Conservation (phyloP, 257 asterid species). For the Plantago elongata region DNA sequence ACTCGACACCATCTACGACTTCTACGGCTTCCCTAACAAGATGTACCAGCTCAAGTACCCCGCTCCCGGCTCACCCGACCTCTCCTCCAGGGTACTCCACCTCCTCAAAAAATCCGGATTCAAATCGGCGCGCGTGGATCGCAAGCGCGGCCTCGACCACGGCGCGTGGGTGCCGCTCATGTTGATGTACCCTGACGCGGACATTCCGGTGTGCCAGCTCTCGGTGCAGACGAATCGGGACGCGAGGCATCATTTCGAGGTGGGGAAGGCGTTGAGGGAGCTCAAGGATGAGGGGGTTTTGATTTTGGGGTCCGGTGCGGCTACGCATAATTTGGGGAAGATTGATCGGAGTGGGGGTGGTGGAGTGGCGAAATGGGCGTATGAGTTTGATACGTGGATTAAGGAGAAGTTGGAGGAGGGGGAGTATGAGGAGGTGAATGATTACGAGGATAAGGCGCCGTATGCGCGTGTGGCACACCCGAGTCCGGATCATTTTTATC, state of each 20-base stretch:
- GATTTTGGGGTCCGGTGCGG: conserved; percentile 42
- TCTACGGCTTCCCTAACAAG: conserved; percentile 49
- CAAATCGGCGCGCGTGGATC: conserved; percentile 34
- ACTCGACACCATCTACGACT: conserved; percentile 42
- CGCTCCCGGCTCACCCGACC: conserved; percentile 44
- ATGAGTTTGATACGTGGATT: conserved; percentile 46
- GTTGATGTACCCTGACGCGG: conserved; percentile 63
- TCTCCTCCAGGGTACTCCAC: conserved; percentile 31
- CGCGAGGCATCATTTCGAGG: conserved; percentile 40
- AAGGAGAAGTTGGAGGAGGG: conserved; percentile 38
- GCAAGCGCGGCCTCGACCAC: conserved; percentile 54
- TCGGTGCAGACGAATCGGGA: conserved; percentile 48
- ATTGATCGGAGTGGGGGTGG: conserved; percentile 16
- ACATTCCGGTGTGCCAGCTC: conserved; percentile 55
- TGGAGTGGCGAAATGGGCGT: conserved; percentile 40
- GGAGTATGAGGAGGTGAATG: conserved; percentile 43
- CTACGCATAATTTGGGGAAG: conserved; percentile 45
- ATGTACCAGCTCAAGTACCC: conserved; percentile 50
- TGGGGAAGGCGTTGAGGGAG: conserved; percentile 42
- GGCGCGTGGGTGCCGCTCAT: conserved; percentile 70
- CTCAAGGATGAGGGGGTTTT: conserved; percentile 46
- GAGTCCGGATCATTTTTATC: conserved; percentile 52
- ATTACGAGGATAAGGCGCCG: conserved; percentile 46
- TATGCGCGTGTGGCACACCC: conserved; percentile 47
- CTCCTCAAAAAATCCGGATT: conserved; percentile 34